Conservation (phyloP, 2,329 filamentous ascomycete genomes). For the Chaetomium sp. region DNA sequence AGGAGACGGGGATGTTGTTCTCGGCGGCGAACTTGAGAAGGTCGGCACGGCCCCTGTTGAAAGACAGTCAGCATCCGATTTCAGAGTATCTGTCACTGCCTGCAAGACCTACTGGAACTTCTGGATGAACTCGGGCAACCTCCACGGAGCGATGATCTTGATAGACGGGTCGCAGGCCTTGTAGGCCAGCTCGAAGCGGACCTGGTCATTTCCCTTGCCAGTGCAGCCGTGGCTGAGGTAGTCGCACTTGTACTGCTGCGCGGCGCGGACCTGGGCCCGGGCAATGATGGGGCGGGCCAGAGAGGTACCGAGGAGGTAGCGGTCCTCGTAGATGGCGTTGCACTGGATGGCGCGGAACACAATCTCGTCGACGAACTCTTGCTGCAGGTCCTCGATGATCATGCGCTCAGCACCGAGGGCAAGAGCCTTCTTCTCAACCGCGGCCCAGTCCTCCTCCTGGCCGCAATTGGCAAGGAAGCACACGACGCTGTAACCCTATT, state of each 20-base stretch:
- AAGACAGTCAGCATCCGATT: slow-evolving; percentile 11
- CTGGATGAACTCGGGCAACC: slow-evolving; percentile 69
- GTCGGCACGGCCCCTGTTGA: slow-evolving; percentile 62
- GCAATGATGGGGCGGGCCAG: slow-evolving; percentile 73
- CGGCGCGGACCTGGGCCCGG: slow-evolving; percentile 65
- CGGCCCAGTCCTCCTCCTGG: slow-evolving; percentile 74
- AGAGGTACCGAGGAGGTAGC: slow-evolving; percentile 54
- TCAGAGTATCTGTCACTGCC: slow-evolving; percentile 9
- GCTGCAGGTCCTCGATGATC: slow-evolving; percentile 65
- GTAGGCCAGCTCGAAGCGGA: slow-evolving; percentile 60
- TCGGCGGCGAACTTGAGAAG: slow-evolving; percentile 70
- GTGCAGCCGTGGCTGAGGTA: slow-evolving; percentile 60
- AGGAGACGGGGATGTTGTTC: slow-evolving; percentile 70
- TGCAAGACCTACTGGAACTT: slow-evolving; percentile 56
- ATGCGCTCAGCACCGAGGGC: slow-evolving; percentile 67
- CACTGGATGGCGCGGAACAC: slow-evolving; percentile 79
- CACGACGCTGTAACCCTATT: slow-evolving; percentile 61
- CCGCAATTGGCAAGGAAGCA: slow-evolving; percentile 70
- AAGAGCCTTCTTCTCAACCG: slow-evolving; percentile 65
- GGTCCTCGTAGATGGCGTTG: slow-evolving; percentile 69
- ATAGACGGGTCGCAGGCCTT: slow-evolving; percentile 57
- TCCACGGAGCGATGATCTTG: slow-evolving; percentile 76
- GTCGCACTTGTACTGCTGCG: slow-evolving; percentile 61
- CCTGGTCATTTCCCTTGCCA: slow-evolving; percentile 59
- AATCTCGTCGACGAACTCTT: slow-evolving; percentile 78